Conservation (phyloP, 768 basidiomycete genomes). For the Kwoniella mangroviensis region DNA sequence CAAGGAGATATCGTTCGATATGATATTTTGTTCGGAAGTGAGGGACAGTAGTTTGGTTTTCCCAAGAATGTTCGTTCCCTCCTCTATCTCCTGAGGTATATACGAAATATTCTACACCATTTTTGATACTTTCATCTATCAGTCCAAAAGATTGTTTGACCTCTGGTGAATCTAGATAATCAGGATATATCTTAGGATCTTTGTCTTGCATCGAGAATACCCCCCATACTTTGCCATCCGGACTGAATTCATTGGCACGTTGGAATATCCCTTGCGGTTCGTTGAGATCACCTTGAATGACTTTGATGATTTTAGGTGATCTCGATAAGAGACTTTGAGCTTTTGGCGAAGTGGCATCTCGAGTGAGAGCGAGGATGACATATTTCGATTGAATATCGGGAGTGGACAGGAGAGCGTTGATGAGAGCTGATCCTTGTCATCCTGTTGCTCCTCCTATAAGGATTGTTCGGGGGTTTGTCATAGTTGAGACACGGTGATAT, state of each 20-base stretch:
- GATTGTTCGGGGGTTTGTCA: neutral
- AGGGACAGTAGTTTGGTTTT: constrained; percentile 11
- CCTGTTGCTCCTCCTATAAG: constrained; percentile 12
- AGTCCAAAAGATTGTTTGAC: constrained; percentile 13
- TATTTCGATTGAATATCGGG: neutral
- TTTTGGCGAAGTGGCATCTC: constrained; percentile 1
- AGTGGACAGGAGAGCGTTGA: constrained; percentile 1
- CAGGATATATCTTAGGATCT: neutral
- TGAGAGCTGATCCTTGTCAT: constrained; percentile 6
- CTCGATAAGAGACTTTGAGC: constrained; percentile 1
- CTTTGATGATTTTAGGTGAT: constrained; percentile 1
- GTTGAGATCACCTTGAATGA: constrained; percentile 18
- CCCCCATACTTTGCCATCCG: constrained; percentile 14
- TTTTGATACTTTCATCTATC: constrained; percentile 16
- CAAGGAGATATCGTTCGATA: constrained; percentile 10
- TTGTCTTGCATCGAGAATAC: constrained; percentile 20
- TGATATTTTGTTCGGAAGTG: constrained; percentile 19
- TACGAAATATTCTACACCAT: constrained; percentile 8
- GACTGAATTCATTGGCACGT: neutral
- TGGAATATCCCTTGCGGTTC: neutral
- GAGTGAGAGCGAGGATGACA: constrained; percentile 14
- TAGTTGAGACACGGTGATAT: too few species aligned
- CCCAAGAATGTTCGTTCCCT: constrained; percentile 9
- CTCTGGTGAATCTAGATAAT: neutral
- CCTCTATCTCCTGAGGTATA: constrained; percentile 24